Base-by-base conservation (phyloP, 2,329 filamentous ascomycete genomes). In the Fusarium sp. region DNA sequence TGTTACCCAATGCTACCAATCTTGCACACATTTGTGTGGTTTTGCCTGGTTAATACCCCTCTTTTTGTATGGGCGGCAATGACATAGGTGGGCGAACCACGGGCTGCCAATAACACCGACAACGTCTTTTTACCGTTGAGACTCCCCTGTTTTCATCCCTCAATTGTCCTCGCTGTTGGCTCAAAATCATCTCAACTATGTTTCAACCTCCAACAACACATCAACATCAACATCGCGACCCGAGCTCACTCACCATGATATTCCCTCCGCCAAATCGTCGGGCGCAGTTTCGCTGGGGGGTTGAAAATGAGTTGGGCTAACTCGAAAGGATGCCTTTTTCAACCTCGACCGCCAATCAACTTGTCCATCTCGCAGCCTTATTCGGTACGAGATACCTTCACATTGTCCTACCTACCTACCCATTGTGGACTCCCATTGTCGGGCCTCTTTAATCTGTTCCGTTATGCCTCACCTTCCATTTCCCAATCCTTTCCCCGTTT, bases 311-410 rank as follows among this genome's bases (percentile, higher is more conserved):
- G 59, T 41, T 55, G 48, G 59, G 55, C 50, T 74, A 51, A 58
- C 48, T 58, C 65, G 30, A 58, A 69, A 44, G 69, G 51, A 60
- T 42, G 67, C 72, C 71, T 64, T 68, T 69, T 65, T 69, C 68
- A 74, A 63, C 55, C 55, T 59, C 57, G 22, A 74, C 48, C 61
- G 28, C 72, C 72, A 74, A 74, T 74, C 72, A 74, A 58, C 51
- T 58, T 53, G 47, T 20, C 38, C 30, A 55, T 48, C 36, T 26
- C 59, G 7, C 58, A 74, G 72, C 72, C 72, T 72, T 57, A 56
- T 38, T 56, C 47, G 57, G 58, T 74, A 74, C 68, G 38, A 53
- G 36, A 61, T 60, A 74, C 67, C 48, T 53, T 54, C 58, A 57
- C 57, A 55, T 68, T 67, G 66, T 47, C 45, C 36, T 70, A 60